A percentile compares a stretch with the other conserved stretches of the same genome.
Evolutionary conservation across 169 alveolate species (phyloP).

Genomic region (Eimeria acervulina): DNA sequence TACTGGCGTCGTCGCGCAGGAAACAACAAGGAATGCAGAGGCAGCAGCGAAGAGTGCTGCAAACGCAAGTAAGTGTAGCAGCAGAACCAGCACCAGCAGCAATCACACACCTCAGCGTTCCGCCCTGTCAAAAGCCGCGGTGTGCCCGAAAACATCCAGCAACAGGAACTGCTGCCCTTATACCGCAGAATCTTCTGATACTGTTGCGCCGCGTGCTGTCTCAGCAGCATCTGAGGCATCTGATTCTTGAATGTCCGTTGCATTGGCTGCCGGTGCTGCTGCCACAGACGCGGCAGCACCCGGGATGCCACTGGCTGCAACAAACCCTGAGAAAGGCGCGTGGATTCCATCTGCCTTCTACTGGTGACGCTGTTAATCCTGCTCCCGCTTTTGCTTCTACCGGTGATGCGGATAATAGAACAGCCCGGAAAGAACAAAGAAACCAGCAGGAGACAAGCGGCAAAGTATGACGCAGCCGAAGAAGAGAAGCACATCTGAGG

Average conservation of each 20-base stretch:
- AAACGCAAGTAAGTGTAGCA: not conserved
- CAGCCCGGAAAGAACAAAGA: not conserved
- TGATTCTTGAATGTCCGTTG: not conserved
- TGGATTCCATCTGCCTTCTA: not conserved
- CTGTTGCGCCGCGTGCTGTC: conserved; percentile 19
- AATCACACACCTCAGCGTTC: not conserved
- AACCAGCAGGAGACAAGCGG: not conserved
- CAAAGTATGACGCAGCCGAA: not conserved
- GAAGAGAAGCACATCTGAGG: conserved; percentile 6
- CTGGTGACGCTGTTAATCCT: not conserved
- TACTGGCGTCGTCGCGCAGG: not conserved
- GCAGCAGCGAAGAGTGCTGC: not conserved
- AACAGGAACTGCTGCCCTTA: not conserved
- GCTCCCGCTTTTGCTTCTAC: conserved; percentile 14
- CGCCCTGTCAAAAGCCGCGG: not conserved
- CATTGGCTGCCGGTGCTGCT: conserved; percentile 26
- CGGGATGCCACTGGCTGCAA: not conserved
- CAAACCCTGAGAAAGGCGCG: not conserved
- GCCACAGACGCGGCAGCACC: conserved; percentile 6
- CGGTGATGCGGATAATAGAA: not conserved
- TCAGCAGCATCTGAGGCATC: conserved; percentile 24
- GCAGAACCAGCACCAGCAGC: not conserved
- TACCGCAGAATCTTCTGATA: not conserved
- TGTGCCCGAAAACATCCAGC: not conserved
- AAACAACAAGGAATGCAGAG: not conserved